Evolutionary conservation across 805 yeast species (phyloP).

Genomic region (Metschnikowia reukaufii): DNA sequence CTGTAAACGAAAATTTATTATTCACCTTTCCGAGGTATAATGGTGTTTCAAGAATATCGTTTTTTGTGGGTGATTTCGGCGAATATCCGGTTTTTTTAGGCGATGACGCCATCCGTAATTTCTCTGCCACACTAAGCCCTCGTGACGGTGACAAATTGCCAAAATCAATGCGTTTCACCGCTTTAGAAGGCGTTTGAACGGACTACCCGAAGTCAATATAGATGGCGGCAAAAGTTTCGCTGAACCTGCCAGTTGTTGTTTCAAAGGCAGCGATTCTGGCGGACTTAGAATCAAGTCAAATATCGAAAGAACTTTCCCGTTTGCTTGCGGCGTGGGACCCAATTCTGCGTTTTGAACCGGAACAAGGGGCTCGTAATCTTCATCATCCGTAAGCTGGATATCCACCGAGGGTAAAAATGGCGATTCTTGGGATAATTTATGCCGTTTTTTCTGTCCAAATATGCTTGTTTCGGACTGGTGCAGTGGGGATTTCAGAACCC

Average conservation of each 20-base stretch:
- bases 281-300: conserved; percentile 57
- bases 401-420: conserved; percentile 1
- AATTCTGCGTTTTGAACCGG: conserved; percentile 39
- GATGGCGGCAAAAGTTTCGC: conserved; percentile 3
- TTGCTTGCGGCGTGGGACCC: conserved; percentile 87
- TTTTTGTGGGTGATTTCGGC: not conserved
- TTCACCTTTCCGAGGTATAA: conserved; percentile 18
- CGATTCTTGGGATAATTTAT: not conserved
- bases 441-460: not conserved
- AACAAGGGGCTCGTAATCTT: conserved; percentile 13
- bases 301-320: conserved; percentile 72
- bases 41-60: conserved; percentile 14
- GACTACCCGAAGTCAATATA: not conserved
- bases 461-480: not conserved
- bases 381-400: conserved; percentile 16
- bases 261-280: conserved; percentile 44
- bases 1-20: conserved; percentile 16
- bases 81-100: conserved; percentile 3
- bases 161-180: conserved; percentile 16
- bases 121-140: conserved; percentile 12
- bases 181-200: conserved; percentile 39
- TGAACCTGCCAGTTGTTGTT: conserved; percentile 4
- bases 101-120: conserved; percentile 14
- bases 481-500: not conserved
- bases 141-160: conserved; percentile 18